Evolutionary conservation across 352 stramenopile genomes (phyloP).

Genomic region (Phytophthora tubulina): DNA sequence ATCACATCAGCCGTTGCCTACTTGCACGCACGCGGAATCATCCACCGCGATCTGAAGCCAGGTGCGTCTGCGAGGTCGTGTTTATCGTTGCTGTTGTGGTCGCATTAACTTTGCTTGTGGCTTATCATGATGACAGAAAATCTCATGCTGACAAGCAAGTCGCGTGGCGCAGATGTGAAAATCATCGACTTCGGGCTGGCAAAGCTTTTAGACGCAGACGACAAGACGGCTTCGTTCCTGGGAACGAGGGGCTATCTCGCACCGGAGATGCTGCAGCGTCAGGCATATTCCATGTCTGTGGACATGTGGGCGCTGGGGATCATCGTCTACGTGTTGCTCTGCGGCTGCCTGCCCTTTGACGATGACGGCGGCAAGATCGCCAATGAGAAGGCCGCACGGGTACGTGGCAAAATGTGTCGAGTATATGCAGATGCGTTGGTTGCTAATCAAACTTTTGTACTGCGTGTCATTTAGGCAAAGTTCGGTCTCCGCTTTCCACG

Average conservation of each 20-base stretch:
- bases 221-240: constrained; percentile 86
- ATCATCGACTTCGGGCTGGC: constrained; percentile 99
- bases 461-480: constrained; percentile 68
- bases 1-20: constrained; percentile 92
- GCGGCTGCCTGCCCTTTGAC: constrained; percentile 98
- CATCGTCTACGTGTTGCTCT: constrained; percentile 98
- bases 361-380: constrained; percentile 93
- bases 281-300: constrained; percentile 97
- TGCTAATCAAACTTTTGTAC: too few species aligned
- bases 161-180: constrained; percentile 92
- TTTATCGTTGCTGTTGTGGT: neutral
- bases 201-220: constrained; percentile 92
- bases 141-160: constrained; percentile 86
- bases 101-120: constrained; percentile 2
- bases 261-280: constrained; percentile 98
- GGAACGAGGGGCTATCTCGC: constrained; percentile 96
- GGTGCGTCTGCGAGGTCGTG: constrained; percentile 37
- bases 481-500: constrained; percentile 95
- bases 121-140: constrained; percentile 58
- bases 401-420: constrained; percentile 31
- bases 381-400: constrained; percentile 77
- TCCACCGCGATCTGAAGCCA: constrained; percentile 92
- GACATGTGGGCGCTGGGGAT: constrained; percentile 98
- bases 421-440: too few species aligned
- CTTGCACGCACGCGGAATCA: constrained; percentile 89